Conservation (phyloP, 495 filamentous ascomycete species). For the Evernia prunastri region DNA sequence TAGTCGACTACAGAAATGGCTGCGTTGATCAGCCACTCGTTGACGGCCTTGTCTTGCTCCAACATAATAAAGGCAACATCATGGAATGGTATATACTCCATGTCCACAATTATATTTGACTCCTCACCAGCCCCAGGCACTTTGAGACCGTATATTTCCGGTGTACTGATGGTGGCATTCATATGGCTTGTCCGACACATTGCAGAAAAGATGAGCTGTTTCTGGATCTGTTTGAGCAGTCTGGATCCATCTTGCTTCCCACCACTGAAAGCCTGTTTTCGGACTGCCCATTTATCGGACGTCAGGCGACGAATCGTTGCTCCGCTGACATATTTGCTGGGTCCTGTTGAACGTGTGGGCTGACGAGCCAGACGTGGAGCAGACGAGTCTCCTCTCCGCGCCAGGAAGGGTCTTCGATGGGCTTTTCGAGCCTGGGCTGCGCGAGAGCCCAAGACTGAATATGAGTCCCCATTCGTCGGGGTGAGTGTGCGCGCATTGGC, state of each 20-base stretch:
- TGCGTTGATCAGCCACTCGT: slow-evolving; percentile 6
- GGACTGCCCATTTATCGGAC: slow-evolving; percentile 6
- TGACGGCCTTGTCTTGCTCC: slow-evolving; percentile 4
- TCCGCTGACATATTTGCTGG: slow-evolving; percentile 3
- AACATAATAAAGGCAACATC: slow-evolving; percentile 3
- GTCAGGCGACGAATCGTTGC: slow-evolving; percentile 6
- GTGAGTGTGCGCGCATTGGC: not conserved
- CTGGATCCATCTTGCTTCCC: slow-evolving; percentile 6
- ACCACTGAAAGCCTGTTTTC: slow-evolving; percentile 1
- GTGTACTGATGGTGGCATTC: slow-evolving; percentile 4
- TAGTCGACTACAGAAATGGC: slow-evolving; percentile 1
- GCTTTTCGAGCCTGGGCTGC: slow-evolving; percentile 6
- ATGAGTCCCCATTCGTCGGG: slow-evolving; percentile 1
- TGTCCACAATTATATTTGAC: slow-evolving; percentile 3
- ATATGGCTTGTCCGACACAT: slow-evolving; percentile 7
- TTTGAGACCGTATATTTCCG: slow-evolving; percentile 1
- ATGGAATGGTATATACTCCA: slow-evolving; percentile 5
- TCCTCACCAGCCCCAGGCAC: not conserved
- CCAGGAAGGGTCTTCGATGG: slow-evolving; percentile 1
- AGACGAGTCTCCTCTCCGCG: not conserved
- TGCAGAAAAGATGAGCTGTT: slow-evolving; percentile 5
- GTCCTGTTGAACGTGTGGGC: slow-evolving; percentile 1
- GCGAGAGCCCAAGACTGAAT: not conserved
- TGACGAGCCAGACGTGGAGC: not conserved
- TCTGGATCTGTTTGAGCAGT: slow-evolving; percentile 2